Conservation (phyloP, 1,284 basidiomycete species). For the Schizopora paradoxa region DNA sequence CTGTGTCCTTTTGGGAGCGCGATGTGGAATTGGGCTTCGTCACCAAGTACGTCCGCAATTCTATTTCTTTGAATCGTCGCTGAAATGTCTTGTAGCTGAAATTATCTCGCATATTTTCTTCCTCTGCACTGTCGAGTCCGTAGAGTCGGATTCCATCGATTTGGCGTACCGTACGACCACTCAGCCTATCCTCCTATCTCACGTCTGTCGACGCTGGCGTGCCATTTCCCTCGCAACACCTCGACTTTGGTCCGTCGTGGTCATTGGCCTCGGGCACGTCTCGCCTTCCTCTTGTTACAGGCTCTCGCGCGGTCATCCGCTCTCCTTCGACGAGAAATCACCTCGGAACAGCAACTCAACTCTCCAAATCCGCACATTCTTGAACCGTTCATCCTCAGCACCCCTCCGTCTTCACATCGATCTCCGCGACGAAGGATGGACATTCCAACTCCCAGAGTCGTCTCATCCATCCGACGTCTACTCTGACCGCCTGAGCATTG, state of each 20-base stretch:
- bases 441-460: conserved; percentile 26
- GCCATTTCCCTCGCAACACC: conserved; percentile 41
- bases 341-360: conserved; percentile 33
- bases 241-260: conserved; percentile 48
- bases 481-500: conserved; percentile 36
- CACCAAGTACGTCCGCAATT: too few relatives aligned
- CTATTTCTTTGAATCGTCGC: too few relatives aligned
- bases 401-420: conserved; percentile 47
- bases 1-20: too few relatives aligned
- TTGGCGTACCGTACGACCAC: neutral
- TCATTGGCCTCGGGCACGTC: conserved; percentile 39
- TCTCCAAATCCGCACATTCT: conserved; percentile 32
- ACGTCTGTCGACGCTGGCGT: conserved; percentile 48
- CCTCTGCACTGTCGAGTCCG: neutral
- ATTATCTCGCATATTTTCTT: conserved; percentile 9
- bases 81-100: too few relatives aligned
- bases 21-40: too few relatives aligned
- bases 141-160: neutral
- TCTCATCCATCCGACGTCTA: conserved; percentile 37
- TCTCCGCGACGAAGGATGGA: conserved; percentile 47
- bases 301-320: neutral
- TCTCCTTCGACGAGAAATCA: conserved; percentile 23
- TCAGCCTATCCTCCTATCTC: conserved; percentile 37
- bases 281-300: neutral
- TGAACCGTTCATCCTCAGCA: conserved; percentile 36